Conservation (phyloP, 1,284 basidiomycete species). For the Trichosporon sp. region DNA sequence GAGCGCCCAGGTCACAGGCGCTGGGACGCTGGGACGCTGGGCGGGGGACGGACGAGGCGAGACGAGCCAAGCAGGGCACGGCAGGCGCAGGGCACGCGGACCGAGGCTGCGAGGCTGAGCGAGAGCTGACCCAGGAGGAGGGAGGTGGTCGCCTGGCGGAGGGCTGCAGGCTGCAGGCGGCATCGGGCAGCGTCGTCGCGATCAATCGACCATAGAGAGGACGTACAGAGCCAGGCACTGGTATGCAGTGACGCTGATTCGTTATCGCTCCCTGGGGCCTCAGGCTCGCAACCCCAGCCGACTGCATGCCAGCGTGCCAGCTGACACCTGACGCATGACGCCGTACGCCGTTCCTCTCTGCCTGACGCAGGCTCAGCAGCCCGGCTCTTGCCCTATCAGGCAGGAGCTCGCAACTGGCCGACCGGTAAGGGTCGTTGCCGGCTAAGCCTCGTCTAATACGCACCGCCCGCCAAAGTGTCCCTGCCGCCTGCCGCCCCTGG, state of each 20-base stretch:
- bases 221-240: background rate
- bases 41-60: background rate
- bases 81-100: background rate
- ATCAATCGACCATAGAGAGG: background rate
- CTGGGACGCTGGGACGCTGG: background rate
- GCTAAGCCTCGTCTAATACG: slow-evolving; percentile 3
- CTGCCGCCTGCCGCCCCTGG: background rate
- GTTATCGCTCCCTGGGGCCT: background rate
- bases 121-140: background rate
- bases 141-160: background rate
- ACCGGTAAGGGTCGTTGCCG: slow-evolving; percentile 1
- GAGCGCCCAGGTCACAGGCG: background rate
- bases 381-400: background rate
- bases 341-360: background rate
- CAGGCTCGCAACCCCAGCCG: background rate
- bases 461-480: background rate
- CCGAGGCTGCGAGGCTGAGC: too few species aligned
- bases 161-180: background rate
- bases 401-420: background rate
- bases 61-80: background rate
- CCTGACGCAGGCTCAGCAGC: background rate
- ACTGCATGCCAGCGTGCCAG: background rate
- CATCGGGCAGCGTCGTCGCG: background rate
- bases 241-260: background rate
- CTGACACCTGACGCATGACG: background rate